Evolutionary conservation across 164 flowering plant species (phyloP).

Genomic region (Piper longum): DNA sequence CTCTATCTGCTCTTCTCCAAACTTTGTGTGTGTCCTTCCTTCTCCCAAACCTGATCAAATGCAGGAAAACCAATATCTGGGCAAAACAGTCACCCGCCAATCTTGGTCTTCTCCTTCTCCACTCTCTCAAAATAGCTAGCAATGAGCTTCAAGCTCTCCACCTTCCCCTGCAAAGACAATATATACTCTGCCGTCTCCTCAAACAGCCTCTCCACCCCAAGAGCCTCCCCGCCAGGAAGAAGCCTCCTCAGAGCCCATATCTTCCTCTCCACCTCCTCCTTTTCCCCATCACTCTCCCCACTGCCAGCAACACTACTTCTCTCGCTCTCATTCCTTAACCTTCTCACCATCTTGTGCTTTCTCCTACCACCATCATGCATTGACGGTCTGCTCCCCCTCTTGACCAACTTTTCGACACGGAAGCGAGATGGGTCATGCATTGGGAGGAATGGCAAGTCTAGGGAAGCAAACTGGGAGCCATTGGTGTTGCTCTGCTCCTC

Average conservation of each 20-base stretch:
- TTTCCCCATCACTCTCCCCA: slow-evolving; percentile 13
- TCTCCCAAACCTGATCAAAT: too few species aligned
- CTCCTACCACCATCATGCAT: not conserved
- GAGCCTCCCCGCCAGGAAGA: slow-evolving; percentile 42
- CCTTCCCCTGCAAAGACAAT: slow-evolving; percentile 31
- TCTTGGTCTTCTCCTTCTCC: slow-evolving; percentile 9
- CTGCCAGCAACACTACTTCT: slow-evolving; percentile 1
- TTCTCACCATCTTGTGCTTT: not conserved
- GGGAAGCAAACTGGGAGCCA: not conserved
- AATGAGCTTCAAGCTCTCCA: slow-evolving; percentile 34
- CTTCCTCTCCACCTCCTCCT: slow-evolving; percentile 35
- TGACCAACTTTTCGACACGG: not conserved
- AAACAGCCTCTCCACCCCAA: slow-evolving; percentile 34
- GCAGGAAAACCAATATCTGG: not conserved
- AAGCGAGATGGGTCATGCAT: not conserved
- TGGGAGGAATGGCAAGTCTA: not conserved
- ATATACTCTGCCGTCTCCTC: slow-evolving; percentile 50
- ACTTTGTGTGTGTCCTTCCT: too few species aligned
- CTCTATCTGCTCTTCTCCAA: not conserved
- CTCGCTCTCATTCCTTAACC: slow-evolving; percentile 1
- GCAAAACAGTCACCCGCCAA: not conserved
- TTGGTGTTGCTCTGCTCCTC: not conserved
- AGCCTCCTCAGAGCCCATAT: slow-evolving; percentile 37
- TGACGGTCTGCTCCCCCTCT: slow-evolving; percentile 2
- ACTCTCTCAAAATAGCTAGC: slow-evolving; percentile 20